These are phyloP conservation scores for Penicillium arizonense DNA, from an alignment of 495 filamentous ascomycete genomes.

Conservation along the genomic window DNA sequence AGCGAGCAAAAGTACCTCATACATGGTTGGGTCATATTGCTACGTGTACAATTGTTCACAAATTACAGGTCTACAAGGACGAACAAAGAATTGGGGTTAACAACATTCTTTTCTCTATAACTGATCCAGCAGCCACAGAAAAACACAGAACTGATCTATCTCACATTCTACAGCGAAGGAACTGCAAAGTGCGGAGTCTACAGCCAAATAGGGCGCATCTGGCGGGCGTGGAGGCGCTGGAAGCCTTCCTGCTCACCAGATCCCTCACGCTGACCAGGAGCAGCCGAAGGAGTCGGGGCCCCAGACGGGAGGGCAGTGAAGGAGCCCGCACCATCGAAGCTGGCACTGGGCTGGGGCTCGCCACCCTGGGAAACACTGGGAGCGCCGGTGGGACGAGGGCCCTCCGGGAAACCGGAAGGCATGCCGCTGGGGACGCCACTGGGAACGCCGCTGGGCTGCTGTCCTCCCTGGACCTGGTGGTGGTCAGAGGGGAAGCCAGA, in stretches of 20 bases:
- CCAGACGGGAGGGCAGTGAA: slow-evolving; percentile 1
- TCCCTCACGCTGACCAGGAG: neutral
- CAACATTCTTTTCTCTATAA: slow-evolving; percentile 6
- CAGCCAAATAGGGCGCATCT: slow-evolving; percentile 20
- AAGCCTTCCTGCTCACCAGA: slow-evolving; percentile 7
- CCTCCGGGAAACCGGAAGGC: slow-evolving; percentile 5
- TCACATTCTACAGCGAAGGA: slow-evolving; percentile 12
- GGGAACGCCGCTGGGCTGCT: neutral
- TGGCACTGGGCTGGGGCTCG: neutral
- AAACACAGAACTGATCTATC: slow-evolving; percentile 10
- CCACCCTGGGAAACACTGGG: slow-evolving; percentile 2
- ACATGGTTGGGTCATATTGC: neutral
- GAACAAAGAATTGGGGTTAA: neutral
- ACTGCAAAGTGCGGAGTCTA: slow-evolving; percentile 16
- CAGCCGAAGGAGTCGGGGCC: slow-evolving; percentile 5
- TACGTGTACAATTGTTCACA: neutral
- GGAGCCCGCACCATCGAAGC: slow-evolving; percentile 1
- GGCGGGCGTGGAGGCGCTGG: slow-evolving; percentile 29
- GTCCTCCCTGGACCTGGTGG: slow-evolving; percentile 10
- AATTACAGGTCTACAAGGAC: neutral
- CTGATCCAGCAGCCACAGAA: slow-evolving; percentile 21
- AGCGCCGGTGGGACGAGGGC: slow-evolving; percentile 3
- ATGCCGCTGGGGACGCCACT: neutral
- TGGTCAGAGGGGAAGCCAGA: slow-evolving; percentile 3
- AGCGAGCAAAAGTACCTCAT: neutral